These are phyloP conservation scores for Kodamaea arcana DNA, from an alignment of 1,139 yeast species.

Conservation along the genomic window DNA sequence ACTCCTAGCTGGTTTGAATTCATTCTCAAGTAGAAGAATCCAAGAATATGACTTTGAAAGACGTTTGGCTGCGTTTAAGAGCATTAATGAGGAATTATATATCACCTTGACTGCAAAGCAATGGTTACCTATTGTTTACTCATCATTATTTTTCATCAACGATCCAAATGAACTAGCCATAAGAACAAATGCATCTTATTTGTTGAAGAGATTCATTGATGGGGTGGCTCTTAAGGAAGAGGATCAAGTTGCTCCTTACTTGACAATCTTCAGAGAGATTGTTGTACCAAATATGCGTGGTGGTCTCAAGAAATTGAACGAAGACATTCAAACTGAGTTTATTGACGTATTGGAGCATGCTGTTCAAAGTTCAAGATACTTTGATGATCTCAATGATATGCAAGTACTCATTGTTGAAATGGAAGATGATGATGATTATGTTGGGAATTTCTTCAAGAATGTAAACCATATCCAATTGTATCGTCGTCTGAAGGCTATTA, in stretches of 20 bases:
- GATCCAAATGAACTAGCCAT: conserved; percentile 80
- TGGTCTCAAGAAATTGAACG: conserved; percentile 64
- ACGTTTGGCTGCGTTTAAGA: conserved; percentile 64
- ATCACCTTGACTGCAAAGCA: conserved; percentile 44
- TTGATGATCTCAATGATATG: conserved; percentile 63
- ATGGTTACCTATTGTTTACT: conserved; percentile 78
- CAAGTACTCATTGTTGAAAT: conserved; percentile 41
- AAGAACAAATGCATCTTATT: conserved; percentile 71
- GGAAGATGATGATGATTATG: conserved; percentile 63
- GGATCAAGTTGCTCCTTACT: conserved; percentile 32
- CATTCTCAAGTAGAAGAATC: conserved; percentile 59
- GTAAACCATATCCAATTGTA: conserved; percentile 81
- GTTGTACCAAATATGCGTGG: conserved; percentile 63
- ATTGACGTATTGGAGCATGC: conserved; percentile 61
- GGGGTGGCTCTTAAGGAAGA: conserved; percentile 35
- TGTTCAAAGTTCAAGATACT: conserved; percentile 49
- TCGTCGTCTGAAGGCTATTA: conserved; percentile 80
- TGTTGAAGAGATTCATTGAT: conserved; percentile 65
- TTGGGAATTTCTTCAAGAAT: conserved; percentile 78
- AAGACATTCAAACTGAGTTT: conserved; percentile 67
- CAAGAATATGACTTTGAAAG: conserved; percentile 78
- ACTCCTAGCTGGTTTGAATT: conserved; percentile 61
- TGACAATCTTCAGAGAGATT: conserved; percentile 47
- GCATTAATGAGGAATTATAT: conserved; percentile 57
- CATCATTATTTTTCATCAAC: conserved; percentile 65